Evolutionary conservation across 2,329 filamentous ascomycete species (phyloP).

Genomic region (Myriosclerotinia scirpicola): DNA sequence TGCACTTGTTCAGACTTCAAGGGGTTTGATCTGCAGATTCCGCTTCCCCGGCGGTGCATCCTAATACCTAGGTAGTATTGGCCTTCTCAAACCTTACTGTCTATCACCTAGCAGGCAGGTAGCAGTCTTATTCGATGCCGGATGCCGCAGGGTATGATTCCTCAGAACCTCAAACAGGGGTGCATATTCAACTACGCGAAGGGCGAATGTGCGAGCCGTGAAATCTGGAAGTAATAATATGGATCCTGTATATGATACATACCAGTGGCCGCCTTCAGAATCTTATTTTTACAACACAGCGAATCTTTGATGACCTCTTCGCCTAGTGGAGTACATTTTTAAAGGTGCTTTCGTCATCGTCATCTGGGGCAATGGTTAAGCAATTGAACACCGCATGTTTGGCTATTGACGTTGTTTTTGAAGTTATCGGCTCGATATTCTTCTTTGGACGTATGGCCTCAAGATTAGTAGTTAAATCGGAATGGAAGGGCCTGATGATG

Average conservation of each 20-base stretch:
- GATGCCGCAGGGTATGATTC: background rate
- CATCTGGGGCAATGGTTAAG: constrained; percentile 37
- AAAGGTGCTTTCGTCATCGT: background rate
- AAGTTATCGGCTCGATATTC: constrained; percentile 27
- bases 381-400: constrained; percentile 29
- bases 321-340: background rate
- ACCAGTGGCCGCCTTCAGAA: background rate
- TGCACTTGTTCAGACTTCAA: too few species aligned
- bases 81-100: background rate
- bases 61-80: background rate
- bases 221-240: background rate
- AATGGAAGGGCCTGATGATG: constrained; percentile 29
- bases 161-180: background rate
- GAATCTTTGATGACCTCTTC: background rate
- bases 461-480: constrained; percentile 23
- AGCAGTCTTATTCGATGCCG: background rate
- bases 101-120: background rate
- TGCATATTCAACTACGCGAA: background rate
- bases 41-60: background rate
- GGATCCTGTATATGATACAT: background rate
- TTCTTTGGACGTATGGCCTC: constrained; percentile 26
- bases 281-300: too few species aligned
- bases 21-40: background rate
- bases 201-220: background rate
- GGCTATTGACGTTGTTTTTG: constrained; percentile 24